Conservation (phyloP, 2,329 filamentous ascomycete genomes). For the Alternaria angustiovoidea region DNA sequence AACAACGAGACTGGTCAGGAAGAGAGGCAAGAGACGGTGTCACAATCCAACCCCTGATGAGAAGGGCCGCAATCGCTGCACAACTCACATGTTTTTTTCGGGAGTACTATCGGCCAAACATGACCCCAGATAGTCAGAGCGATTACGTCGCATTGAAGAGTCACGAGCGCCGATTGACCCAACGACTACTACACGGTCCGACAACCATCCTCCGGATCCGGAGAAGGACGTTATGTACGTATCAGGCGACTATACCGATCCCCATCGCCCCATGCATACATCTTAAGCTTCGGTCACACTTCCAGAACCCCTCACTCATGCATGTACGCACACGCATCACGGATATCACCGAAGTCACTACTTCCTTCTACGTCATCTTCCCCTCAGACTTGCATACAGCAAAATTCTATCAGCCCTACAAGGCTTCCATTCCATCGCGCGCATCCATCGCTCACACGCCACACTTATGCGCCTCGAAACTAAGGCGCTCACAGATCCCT, state of each 20-base stretch:
- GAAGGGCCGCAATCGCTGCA: slow-evolving; percentile 1
- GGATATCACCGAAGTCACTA: slow-evolving; percentile 12
- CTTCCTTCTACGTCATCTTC: slow-evolving; percentile 2
- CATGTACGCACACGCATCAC: background rate
- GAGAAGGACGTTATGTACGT: background rate
- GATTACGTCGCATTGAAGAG: background rate
- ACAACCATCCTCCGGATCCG: background rate
- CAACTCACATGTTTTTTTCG: background rate
- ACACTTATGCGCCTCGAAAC: slow-evolving; percentile 14
- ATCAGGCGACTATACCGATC: slow-evolving; percentile 1
- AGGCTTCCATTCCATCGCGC: slow-evolving; percentile 13
- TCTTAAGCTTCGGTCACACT: slow-evolving; percentile 2
- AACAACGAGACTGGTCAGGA: background rate
- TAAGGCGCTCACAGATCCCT: slow-evolving; percentile 12
- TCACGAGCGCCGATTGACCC: background rate
- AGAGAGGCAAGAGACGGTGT: slow-evolving; percentile 2
- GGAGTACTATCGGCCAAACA: slow-evolving; percentile 11
- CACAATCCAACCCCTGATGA: slow-evolving; percentile 11
- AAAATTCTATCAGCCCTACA: slow-evolving; percentile 19
- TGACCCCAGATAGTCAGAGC: background rate
- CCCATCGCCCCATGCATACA: background rate
- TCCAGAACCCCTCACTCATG: slow-evolving; percentile 16
- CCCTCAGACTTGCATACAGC: slow-evolving; percentile 8
- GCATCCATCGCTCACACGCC: slow-evolving; percentile 5
- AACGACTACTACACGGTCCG: background rate